These are phyloP conservation scores for Phytophthora fragariaefolia DNA, from an alignment of 352 stramenopile species.

Conservation along the genomic window DNA sequence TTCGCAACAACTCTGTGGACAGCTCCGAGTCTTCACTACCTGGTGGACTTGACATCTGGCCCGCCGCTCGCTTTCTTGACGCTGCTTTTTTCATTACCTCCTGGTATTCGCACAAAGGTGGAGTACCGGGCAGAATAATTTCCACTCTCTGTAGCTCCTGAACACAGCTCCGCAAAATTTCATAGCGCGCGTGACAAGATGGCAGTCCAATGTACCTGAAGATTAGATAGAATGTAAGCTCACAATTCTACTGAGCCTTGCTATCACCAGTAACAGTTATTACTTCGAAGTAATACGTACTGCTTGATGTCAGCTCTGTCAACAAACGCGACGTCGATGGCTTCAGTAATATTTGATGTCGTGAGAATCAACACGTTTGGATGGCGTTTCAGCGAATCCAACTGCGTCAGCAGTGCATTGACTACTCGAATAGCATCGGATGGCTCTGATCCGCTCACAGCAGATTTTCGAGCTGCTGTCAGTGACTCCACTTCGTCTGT, in stretches of 20 bases:
- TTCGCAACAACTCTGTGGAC: slow-evolving; percentile 44
- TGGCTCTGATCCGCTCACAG: slow-evolving; percentile 80
- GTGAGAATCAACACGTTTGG: slow-evolving; percentile 94
- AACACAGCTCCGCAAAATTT: slow-evolving; percentile 87
- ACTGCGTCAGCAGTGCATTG: slow-evolving; percentile 91
- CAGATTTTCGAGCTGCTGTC: slow-evolving; percentile 77
- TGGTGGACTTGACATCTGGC: slow-evolving; percentile 43
- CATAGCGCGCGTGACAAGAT: slow-evolving; percentile 67
- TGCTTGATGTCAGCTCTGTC: slow-evolving; percentile 94
- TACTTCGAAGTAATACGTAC: slow-evolving; percentile 46
- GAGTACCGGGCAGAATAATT: slow-evolving; percentile 48
- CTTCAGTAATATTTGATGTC: slow-evolving; percentile 93
- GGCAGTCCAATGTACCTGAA: slow-evolving; percentile 72
- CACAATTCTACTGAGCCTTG: background rate
- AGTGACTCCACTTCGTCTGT: slow-evolving; percentile 94
- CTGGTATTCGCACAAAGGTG: slow-evolving; percentile 33
- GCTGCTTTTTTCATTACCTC: slow-evolving; percentile 31
- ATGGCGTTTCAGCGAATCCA: slow-evolving; percentile 85
- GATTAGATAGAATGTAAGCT: background rate
- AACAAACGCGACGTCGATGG: slow-evolving; percentile 93
- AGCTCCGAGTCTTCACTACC: slow-evolving; percentile 29
- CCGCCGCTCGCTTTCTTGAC: slow-evolving; percentile 48
- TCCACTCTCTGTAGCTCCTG: slow-evolving; percentile 80
- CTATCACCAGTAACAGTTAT: background rate
- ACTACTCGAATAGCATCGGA: slow-evolving; percentile 93